Base-by-base conservation (phyloP, 192 early-diverging fungal species). In the Backusella tuberculispora region DNA sequence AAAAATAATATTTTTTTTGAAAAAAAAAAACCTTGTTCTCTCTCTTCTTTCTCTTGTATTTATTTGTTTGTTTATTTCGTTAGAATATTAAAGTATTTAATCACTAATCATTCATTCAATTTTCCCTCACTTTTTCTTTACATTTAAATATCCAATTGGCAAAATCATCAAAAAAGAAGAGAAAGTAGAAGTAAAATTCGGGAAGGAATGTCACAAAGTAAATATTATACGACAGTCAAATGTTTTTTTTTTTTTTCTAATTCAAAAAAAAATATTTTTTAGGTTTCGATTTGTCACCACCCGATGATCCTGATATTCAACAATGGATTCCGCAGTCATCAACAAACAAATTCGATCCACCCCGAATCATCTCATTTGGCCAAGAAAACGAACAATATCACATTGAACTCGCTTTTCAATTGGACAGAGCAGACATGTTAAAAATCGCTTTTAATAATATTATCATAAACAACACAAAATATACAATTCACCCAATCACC, bases 391-490 rank as follows among this genome's bases (percentile, higher is more conserved):
- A 79, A 43, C 48, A 4, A 5, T 53, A 66, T 45, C 67, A 69
- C 42, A 73, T 79, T 38, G 65, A 34, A 14, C 15, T 79, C 10
- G 26, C 53, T 12, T 60, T 60, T 8, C 43, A 60, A 63, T 47
- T 63, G 34, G 76, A 72, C 13, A 63, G 66, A 42, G 42, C 71
- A 15, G 67, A 43, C 19, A 79, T 45, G 34, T 42, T 76, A 12
- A 69, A 80, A 34, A 79, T 87, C 21, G 83, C 80, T 5, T 85
- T 87, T 63, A 84, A 82, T 10, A 77, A 78, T 4, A 72, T 81
- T 29, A 77, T 87, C 41, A 77, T 60, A 79, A 50, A 77, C 85
- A 43, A 83, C 80, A 9, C 85, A 82, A 29, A 79, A 41, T 79
- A 78, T 12, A 70, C 70, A 14, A 14, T 70, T 3, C 15, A 76